Percentiles rank a stretch among this genome's conserved stretches.
Evolutionary conservation across 2,329 filamentous ascomycete genomes (phyloP).

Genomic region (Stachybotrys chartarum): DNA sequence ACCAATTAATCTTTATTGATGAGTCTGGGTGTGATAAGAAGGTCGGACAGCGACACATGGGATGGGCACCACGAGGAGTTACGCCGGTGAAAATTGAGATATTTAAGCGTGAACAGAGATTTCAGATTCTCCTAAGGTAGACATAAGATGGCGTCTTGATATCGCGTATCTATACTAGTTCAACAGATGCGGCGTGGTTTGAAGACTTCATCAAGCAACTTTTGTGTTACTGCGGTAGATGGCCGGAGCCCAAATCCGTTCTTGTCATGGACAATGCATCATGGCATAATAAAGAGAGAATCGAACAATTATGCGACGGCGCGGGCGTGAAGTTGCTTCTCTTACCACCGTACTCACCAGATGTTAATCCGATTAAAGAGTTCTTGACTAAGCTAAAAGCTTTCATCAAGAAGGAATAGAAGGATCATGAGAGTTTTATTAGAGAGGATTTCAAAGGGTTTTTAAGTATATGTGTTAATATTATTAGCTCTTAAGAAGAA

Average conservation of each 20-base stretch:
- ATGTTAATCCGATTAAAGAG: constrained; percentile 16
- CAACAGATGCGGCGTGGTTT: constrained; percentile 17
- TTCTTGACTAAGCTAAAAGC: constrained; percentile 12
- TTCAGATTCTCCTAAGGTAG: constrained; percentile 19
- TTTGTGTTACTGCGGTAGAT: constrained; percentile 20
- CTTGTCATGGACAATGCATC: constrained; percentile 27
- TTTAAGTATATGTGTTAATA: constrained; percentile 11
- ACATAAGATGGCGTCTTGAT: constrained; percentile 13
- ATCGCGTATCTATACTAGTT: constrained; percentile 16
- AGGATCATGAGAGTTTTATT: constrained; percentile 8
- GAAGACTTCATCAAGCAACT: constrained; percentile 23
- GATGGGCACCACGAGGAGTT: constrained; percentile 22
- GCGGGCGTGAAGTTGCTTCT: constrained; percentile 11
- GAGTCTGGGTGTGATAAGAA: constrained; percentile 26
- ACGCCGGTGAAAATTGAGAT: constrained; percentile 13
- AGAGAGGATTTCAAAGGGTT: constrained; percentile 9
- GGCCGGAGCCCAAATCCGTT: constrained; percentile 22
- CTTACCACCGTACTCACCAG: constrained; percentile 11
- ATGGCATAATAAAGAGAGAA: constrained; percentile 16
- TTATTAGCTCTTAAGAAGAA: constrained; percentile 6
- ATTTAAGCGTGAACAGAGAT: constrained; percentile 12
- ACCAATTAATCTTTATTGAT: constrained; percentile 25
- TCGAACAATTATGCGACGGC: constrained; percentile 17
- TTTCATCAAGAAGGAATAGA: constrained; percentile 11
- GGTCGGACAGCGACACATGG: constrained; percentile 19